Percentiles rank a stretch among this genome's conserved stretches.
Conservation (phyloP, 768 basidiomycete genomes). For the Suillus bovinus region DNA sequence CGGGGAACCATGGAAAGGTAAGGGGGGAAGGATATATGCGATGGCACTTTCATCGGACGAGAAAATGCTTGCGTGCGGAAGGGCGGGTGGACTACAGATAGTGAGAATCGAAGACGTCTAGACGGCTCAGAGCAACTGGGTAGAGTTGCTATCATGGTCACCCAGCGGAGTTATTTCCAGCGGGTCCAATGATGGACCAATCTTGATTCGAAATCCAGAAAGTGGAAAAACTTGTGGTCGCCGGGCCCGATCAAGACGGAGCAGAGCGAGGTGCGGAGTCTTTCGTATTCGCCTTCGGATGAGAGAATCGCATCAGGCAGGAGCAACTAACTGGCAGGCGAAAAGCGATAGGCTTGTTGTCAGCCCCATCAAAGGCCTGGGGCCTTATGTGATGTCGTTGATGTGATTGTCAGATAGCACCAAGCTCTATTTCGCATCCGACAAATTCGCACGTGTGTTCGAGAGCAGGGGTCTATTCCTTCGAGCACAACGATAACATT, state of each 20-base stretch:
- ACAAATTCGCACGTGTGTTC: not conserved
- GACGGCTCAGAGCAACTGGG: not conserved
- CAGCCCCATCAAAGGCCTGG: not conserved
- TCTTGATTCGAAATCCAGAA: not conserved
- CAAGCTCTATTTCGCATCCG: not conserved
- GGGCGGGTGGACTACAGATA: not conserved
- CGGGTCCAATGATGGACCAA: not conserved
- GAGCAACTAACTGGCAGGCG: not conserved
- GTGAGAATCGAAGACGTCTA: not conserved
- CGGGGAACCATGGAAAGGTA: not conserved
- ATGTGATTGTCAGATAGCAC: not conserved
- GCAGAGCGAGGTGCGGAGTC: fast-evolving
- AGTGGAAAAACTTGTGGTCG: not conserved
- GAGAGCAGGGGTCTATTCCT: not conserved
- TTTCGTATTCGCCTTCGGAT: not conserved
- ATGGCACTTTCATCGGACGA: not conserved
- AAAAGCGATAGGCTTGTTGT: not conserved
- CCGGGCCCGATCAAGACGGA: not conserved
- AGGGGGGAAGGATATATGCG: not conserved
- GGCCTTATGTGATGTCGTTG: not conserved
- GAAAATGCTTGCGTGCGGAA: not conserved
- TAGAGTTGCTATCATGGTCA: not conserved
- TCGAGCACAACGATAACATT: no score
- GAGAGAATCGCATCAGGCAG: not conserved
- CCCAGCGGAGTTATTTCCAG: not conserved